Conservation (phyloP, 306 rosid genomes). For the Luffa aegyptiaca region DNA sequence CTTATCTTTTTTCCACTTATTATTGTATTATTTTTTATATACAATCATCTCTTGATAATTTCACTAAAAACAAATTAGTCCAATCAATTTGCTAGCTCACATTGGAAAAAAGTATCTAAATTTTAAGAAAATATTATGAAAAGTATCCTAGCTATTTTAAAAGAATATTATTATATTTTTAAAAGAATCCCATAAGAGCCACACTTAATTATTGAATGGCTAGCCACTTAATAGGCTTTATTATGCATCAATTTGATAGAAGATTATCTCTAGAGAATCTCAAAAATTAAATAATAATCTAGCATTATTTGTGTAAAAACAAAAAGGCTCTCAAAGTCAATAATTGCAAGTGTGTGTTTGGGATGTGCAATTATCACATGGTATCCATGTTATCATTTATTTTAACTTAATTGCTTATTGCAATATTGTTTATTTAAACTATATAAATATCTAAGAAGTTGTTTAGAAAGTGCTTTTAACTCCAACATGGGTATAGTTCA, state of each 20-base stretch:
- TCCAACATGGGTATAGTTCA: no score
- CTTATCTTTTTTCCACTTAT: not conserved
- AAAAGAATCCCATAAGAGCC: not conserved
- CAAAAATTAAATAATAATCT: not conserved
- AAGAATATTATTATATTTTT: not conserved
- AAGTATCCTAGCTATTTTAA: not conserved
- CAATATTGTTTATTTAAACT: not conserved
- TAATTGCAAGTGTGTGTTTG: no score
- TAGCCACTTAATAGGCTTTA: not conserved
- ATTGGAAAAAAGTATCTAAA: no score
- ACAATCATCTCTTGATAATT: no score
- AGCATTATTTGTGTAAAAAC: not conserved
- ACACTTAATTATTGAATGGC: not conserved
- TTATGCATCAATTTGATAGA: not conserved
- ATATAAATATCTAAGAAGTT: not conserved
- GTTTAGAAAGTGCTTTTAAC: no score
- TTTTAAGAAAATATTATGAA: not conserved
- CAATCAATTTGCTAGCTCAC: no score
- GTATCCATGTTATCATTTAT: not conserved
- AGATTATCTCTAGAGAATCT: not conserved
- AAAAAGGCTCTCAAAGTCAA: not conserved
- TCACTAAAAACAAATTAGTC: no score
- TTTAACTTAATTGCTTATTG: not conserved
- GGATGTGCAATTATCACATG: not conserved
- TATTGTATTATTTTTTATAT: no score